Base-by-base conservation (phyloP, 129 eudicot genomes). In the carrot (Daucus carota) region DNA sequence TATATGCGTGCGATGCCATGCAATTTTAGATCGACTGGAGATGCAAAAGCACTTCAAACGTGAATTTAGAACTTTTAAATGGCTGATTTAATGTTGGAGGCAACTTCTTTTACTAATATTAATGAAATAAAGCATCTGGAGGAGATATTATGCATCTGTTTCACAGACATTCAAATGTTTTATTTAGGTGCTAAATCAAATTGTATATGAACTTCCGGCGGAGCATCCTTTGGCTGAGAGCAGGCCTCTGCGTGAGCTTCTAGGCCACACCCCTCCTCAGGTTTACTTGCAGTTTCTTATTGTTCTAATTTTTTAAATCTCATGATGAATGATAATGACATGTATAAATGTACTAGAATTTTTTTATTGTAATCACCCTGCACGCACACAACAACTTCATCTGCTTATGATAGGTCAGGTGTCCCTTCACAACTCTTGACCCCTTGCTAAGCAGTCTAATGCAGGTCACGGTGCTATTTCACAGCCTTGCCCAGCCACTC, bases 181-280 rank as follows among this genome's bases (percentile, higher is more conserved):
- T 59, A 46, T 78, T 42, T 93, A 94, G 98, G 89, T 94, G 60
- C 71, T 94, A 68, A 94, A 94, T 87, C 98, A 91, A 84, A 91
- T 94, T 48, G 90, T 94, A 22, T 94, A 85, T 72, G 97, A 87
- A 76, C 98, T 94, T 86, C 98, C 98, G 73, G 81, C 93, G 66
- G 96, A 89, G 73, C 99, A 94, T 80, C 99, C 96, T 80, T 92
- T 94, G 79, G 90, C 97, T 73, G 96, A 94, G 74, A 91, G 86
- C 82, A 83, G 90, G 70, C 99, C 97, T 47, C 83, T 91, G 11
- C 96, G 94, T 63, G 99, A 94, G 85, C 93, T 94, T 83, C 97
- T 94, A 48, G 99, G 99, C 36, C 97, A 91, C 87, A 91, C 97
- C 32, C 99, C 97, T 77, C 92, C 89, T 8, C 97, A 91, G 93